phyloP scores from a whole-genome alignment of 345 rosid species.

The Chamaenerion angustifolium region DNA sequence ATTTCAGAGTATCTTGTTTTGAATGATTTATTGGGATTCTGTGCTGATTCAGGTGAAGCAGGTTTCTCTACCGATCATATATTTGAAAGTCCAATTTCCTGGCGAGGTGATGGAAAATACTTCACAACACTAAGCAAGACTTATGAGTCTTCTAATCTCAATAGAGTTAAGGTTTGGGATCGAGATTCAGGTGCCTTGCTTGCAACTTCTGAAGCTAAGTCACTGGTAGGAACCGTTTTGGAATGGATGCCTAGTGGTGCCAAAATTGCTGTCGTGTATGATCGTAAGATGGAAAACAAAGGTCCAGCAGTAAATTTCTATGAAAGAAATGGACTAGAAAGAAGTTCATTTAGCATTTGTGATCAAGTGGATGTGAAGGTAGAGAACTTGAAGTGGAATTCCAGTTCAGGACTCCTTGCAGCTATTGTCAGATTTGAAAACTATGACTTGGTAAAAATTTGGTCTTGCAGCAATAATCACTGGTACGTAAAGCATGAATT shows the following conservation, averaged over 20 bases:
- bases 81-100: constrained; percentile 43
- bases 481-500: constrained; percentile 91
- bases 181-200: constrained; percentile 66
- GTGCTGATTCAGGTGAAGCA: constrained; percentile 9
- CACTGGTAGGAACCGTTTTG: constrained; percentile 49
- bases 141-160: constrained; percentile 18
- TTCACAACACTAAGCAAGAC: constrained; percentile 46
- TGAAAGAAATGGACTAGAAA: constrained; percentile 81
- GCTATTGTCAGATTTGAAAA: constrained; percentile 47
- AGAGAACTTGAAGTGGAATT: constrained; percentile 76
- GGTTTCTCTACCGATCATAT: constrained; percentile 15
- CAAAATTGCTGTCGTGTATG: constrained; percentile 69
- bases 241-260: constrained; percentile 99
- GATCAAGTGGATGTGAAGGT: constrained; percentile 33
- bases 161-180: constrained; percentile 87
- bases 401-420: constrained; percentile 78
- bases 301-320: constrained; percentile 57
- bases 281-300: constrained; percentile 35
- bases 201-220: constrained; percentile 58
- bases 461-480: constrained; percentile 80
- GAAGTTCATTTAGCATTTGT: constrained; percentile 53
- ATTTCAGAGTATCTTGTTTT: no score
- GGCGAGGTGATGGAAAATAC: constrained; percentile 96
- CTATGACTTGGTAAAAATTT: constrained; percentile 53
- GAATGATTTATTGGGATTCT: neutral